A percentile compares a stretch with the other conserved stretches of the same genome.
phyloP scores from a whole-genome alignment of 257 asterid species.

The Agastache rugosa region DNA sequence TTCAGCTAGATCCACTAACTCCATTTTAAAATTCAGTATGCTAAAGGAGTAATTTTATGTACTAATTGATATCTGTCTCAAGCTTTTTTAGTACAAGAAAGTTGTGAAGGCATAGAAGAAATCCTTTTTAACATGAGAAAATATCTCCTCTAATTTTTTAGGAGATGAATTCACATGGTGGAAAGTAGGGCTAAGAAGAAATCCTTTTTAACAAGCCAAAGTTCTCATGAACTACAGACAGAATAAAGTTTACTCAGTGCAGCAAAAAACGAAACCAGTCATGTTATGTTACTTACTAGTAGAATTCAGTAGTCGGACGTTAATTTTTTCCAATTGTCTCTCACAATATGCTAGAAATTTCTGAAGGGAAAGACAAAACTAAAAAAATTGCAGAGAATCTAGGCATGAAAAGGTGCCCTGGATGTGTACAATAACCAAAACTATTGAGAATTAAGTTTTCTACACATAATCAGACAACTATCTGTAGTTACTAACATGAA shows the following conservation, averaged over 20 bases:
- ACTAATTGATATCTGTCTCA: too few relatives aligned
- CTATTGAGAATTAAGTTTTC: background rate
- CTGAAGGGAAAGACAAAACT: background rate
- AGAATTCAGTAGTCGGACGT: background rate
- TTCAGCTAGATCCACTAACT: too few relatives aligned
- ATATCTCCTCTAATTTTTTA: background rate
- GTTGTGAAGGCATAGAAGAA: too few relatives aligned
- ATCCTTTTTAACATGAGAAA: too few relatives aligned
- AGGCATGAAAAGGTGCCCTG: background rate
- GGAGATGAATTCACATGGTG: conserved; percentile 5
- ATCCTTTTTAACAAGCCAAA: background rate
- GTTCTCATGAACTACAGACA: background rate
- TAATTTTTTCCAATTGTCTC: background rate
- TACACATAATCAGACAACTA: too few relatives aligned
- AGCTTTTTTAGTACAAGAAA: too few relatives aligned
- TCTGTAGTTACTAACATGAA: too few relatives aligned
- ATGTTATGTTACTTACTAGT: background rate
- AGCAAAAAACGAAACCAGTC: background rate
- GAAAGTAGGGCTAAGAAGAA: background rate
- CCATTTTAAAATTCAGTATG: too few relatives aligned
- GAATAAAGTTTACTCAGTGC: background rate
- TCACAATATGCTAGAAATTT: conserved; percentile 1
- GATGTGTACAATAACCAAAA: background rate
- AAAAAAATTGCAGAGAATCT: background rate
- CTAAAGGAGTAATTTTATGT: too few relatives aligned